phyloP scores from a whole-genome alignment of 2,329 filamentous ascomycete genomes.

The Xylaria arbuscula region DNA sequence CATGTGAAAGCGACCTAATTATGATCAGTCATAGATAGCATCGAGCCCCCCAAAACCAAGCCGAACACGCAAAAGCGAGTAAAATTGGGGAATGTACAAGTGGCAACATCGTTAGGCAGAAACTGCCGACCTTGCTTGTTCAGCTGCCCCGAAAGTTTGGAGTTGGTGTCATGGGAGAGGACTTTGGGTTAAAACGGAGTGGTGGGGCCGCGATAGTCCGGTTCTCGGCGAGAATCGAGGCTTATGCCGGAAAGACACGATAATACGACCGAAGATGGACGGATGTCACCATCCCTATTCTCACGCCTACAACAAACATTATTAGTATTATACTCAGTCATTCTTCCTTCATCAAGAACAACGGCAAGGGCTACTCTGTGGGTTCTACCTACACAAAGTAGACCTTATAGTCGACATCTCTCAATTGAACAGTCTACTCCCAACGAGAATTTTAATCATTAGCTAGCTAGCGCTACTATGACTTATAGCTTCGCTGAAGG shows the following conservation, averaged over 20 bases:
- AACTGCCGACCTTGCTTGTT: neutral
- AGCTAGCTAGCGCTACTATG: no score
- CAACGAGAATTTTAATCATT: no score
- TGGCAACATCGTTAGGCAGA: slow-evolving; percentile 11
- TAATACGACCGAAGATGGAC: slow-evolving; percentile 19
- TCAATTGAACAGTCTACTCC: no score
- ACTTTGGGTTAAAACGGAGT: slow-evolving; percentile 18
- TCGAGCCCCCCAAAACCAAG: neutral
- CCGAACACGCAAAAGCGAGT: neutral
- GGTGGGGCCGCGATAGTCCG: slow-evolving; percentile 22
- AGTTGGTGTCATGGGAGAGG: neutral
- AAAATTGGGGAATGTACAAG: slow-evolving; percentile 3
- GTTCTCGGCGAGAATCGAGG: slow-evolving; percentile 33
- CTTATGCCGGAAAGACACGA: slow-evolving; percentile 18
- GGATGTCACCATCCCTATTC: neutral
- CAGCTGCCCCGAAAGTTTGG: neutral
- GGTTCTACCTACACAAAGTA: no score
- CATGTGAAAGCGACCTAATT: slow-evolving; percentile 5
- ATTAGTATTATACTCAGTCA: no score
- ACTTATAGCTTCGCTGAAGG: no score
- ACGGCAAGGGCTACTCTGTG: no score
- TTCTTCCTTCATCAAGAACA: no score
- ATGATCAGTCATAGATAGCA: neutral
- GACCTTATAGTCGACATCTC: no score
- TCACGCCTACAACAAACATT: no score